phyloP scores from a whole-genome alignment of 805 yeast genomes.

The Lachancea fermentati region DNA sequence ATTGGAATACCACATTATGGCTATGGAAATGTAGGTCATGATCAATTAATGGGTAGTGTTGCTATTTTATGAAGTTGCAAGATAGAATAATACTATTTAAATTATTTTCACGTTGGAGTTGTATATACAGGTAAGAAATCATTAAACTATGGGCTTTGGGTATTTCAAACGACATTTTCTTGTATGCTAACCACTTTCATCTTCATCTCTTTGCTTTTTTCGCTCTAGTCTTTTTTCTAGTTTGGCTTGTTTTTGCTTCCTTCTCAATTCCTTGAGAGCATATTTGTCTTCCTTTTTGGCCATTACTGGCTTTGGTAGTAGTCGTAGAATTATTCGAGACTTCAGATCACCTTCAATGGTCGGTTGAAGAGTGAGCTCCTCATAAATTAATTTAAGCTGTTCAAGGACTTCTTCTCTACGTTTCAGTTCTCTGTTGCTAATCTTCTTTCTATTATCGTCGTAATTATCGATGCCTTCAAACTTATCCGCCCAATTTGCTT shows the following conservation, averaged over 20 bases:
- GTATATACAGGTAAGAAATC: constrained; percentile 6
- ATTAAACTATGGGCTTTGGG: background rate
- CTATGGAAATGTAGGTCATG: constrained; percentile 27
- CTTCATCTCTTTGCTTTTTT: constrained; percentile 13
- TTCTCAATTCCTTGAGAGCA: constrained; percentile 30
- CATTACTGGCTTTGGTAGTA: constrained; percentile 18
- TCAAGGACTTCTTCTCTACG: constrained; percentile 33
- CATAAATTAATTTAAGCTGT: constrained; percentile 25
- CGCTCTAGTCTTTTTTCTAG: constrained; percentile 21
- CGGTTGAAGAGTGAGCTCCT: constrained; percentile 22
- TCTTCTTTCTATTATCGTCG: constrained; percentile 2
- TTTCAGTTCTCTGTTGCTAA: constrained; percentile 31
- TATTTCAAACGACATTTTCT: constrained; percentile 2
- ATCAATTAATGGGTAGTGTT: constrained; percentile 31
- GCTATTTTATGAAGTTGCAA: constrained; percentile 1
- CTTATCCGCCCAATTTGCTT: constrained; percentile 25
- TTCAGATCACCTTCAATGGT: constrained; percentile 28
- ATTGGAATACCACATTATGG: constrained; percentile 38
- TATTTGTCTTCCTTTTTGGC: constrained; percentile 25
- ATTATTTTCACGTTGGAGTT: background rate
- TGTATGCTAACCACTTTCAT: constrained; percentile 2
- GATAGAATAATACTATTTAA: too few relatives aligned
- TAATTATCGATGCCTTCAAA: constrained; percentile 16
- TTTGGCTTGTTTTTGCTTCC: constrained; percentile 34
- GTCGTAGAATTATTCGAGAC: constrained; percentile 27